phyloP scores from a whole-genome alignment of 768 basidiomycete genomes.

The Rhizopogon roseolus region DNA sequence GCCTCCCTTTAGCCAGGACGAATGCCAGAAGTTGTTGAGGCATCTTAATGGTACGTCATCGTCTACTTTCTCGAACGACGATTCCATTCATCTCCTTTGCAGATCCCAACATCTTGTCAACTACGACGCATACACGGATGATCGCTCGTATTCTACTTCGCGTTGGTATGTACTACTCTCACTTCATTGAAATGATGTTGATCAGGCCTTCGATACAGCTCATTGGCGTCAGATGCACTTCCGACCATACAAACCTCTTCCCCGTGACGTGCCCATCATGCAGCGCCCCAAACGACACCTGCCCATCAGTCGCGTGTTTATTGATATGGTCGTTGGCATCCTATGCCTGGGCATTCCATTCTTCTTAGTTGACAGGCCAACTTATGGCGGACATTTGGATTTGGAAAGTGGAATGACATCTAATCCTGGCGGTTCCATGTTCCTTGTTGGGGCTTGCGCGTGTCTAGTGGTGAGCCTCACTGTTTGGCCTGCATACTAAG shows the following conservation, averaged over 20 bases:
- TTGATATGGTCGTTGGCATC: conserved; percentile 56
- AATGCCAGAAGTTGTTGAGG: conserved; percentile 69
- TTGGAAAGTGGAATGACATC: conserved; percentile 49
- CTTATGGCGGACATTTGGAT: conserved; percentile 44
- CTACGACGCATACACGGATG: conserved; percentile 52
- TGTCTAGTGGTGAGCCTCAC: conserved; percentile 52
- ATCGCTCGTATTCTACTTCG: conserved; percentile 66
- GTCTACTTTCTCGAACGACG: neutral
- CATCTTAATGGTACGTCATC: conserved; percentile 38
- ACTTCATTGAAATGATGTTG: neutral
- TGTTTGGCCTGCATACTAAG: neutral
- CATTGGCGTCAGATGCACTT: conserved; percentile 71
- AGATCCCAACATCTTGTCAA: conserved; percentile 19
- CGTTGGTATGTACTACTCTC: conserved; percentile 44
- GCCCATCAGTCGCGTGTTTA: conserved; percentile 42
- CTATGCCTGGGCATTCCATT: conserved; percentile 79
- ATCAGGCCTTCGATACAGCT: conserved; percentile 24
- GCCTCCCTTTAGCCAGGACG: conserved; percentile 70
- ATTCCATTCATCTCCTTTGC: neutral
- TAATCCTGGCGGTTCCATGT: conserved; percentile 47
- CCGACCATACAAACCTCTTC: conserved; percentile 64
- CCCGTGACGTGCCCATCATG: conserved; percentile 40
- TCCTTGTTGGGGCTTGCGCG: conserved; percentile 61
- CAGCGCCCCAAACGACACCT: conserved; percentile 19
- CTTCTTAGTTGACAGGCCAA: conserved; percentile 56